Evolutionary conservation across 345 rosid species (phyloP).

Genomic region (Brassica carinata): DNA sequence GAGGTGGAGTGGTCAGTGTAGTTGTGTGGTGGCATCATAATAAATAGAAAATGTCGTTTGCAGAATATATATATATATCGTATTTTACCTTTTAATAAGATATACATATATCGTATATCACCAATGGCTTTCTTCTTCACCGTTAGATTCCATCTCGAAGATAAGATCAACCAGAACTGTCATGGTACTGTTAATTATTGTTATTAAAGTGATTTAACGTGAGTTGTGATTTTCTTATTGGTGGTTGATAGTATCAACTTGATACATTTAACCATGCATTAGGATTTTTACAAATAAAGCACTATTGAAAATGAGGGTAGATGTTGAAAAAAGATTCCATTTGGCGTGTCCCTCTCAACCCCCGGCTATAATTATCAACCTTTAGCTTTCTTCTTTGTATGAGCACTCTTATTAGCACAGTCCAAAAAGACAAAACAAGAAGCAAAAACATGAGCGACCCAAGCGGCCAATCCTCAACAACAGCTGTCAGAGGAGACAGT

Average conservation of each 20-base stretch:
- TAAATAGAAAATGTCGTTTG: slow-evolving; percentile 19
- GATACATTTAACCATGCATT: slow-evolving; percentile 12
- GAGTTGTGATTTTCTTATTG: slow-evolving; percentile 5
- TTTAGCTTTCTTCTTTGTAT: neutral
- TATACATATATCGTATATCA: too few species aligned
- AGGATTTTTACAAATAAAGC: neutral
- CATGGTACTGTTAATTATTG: slow-evolving; percentile 16
- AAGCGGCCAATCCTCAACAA: slow-evolving; percentile 28
- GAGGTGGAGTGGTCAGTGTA: slow-evolving; percentile 13
- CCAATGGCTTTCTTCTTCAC: slow-evolving; percentile 12
- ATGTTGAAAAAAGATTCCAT: slow-evolving; percentile 10
- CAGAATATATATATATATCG: slow-evolving; percentile 8
- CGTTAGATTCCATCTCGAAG: slow-evolving; percentile 27
- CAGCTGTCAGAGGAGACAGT: slow-evolving; percentile 10
- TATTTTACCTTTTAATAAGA: neutral
- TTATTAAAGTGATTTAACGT: neutral
- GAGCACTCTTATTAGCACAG: slow-evolving; percentile 25
- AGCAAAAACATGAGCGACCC: slow-evolving; percentile 35
- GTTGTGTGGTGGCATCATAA: slow-evolving; percentile 16
- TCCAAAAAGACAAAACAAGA: slow-evolving; percentile 9
- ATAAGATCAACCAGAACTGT: slow-evolving; percentile 25
- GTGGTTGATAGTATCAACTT: neutral
- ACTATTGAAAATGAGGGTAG: neutral
- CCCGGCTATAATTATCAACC: slow-evolving; percentile 12
- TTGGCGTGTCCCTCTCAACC: slow-evolving; percentile 5